Evolutionary conservation across 306 rosid genomes (phyloP).

Genomic region (Argentina anserina): DNA sequence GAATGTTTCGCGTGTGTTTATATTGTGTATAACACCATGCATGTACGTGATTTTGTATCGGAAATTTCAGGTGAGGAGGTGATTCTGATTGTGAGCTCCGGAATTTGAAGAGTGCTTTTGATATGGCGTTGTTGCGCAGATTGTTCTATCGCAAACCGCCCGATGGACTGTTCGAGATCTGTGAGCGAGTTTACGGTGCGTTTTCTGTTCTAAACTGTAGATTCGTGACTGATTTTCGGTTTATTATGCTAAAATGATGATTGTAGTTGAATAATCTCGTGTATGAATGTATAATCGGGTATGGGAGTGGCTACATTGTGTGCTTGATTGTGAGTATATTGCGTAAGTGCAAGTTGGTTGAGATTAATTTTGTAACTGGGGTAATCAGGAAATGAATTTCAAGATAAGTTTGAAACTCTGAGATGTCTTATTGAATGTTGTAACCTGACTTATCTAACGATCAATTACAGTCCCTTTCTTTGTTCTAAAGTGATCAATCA

Average conservation of each 20-base stretch:
- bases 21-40: not conserved
- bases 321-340: not conserved
- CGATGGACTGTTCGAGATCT: constrained; percentile 88
- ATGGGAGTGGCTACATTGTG: constrained; percentile 7
- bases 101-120: not conserved
- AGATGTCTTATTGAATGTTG: not conserved
- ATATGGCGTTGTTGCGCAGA: constrained; percentile 74
- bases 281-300: not conserved
- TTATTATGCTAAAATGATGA: not conserved
- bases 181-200: constrained; percentile 82
- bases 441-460: not conserved
- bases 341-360: not conserved
- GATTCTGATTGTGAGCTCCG: constrained; percentile 1
- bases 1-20: not conserved
- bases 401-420: not conserved
- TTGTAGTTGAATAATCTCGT: not conserved
- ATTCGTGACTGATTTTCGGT: constrained; percentile 6
- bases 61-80: not conserved
- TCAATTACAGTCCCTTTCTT: not conserved
- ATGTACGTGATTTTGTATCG: not conserved
- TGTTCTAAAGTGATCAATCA: not conserved
- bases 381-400: constrained; percentile 13
- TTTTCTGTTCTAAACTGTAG: not conserved
- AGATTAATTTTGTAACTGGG: constrained; percentile 21
- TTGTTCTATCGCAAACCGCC: constrained; percentile 91